Percentiles rank a stretch among this genome's conserved stretches.
phyloP scores from a whole-genome alignment of 2,329 filamentous ascomycete species.

The Cladosporium sp. region DNA sequence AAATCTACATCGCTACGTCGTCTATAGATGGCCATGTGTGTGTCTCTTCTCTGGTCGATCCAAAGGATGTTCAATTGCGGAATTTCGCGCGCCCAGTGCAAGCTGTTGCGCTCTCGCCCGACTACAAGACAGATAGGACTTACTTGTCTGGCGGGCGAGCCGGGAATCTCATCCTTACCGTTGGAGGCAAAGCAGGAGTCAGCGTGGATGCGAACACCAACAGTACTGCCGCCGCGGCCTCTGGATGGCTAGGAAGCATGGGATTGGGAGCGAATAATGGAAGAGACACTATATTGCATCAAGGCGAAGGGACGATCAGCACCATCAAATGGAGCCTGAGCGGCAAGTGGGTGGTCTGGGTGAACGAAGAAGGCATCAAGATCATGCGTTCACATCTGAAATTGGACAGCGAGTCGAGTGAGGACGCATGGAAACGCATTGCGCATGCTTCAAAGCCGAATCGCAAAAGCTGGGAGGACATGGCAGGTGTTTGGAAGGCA shows the following conservation, averaged over 20 bases:
- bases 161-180: conserved; percentile 80
- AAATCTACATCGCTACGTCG: conserved; percentile 88
- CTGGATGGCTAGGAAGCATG: conserved; percentile 83
- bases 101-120: conserved; percentile 86
- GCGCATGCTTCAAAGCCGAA: conserved; percentile 87
- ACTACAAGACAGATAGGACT: conserved; percentile 82
- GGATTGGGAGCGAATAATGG: conserved; percentile 70
- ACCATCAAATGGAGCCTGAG: conserved; percentile 93
- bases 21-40: conserved; percentile 96
- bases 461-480: conserved; percentile 85
- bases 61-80: conserved; percentile 82
- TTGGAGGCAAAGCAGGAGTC: conserved; percentile 71
- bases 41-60: conserved; percentile 77
- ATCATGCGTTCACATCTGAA: conserved; percentile 90
- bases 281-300: conserved; percentile 81
- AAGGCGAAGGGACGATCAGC: conserved; percentile 85
- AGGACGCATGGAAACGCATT: conserved; percentile 90
- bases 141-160: conserved; percentile 89
- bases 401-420: conserved; percentile 68
- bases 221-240: conserved; percentile 72
- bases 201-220: conserved; percentile 82
- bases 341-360: conserved; percentile 88
- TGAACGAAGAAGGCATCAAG: conserved; percentile 95
- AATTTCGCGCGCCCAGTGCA: conserved; percentile 94
- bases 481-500: conserved; percentile 93